Evolutionary conservation across 768 basidiomycete species (phyloP).

Genomic region (Mycena leptocephala): DNA sequence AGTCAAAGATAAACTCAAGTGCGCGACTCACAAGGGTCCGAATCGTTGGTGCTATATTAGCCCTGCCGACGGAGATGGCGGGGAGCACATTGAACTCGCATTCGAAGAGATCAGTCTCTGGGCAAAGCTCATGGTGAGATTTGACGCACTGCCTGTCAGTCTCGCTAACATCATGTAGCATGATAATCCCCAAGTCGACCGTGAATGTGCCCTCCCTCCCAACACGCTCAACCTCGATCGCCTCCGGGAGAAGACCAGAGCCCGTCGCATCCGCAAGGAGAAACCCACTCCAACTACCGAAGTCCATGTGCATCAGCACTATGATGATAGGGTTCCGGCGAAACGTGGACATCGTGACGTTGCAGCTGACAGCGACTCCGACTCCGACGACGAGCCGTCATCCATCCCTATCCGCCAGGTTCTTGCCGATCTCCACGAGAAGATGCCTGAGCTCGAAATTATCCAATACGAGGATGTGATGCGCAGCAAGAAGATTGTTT

Average conservation of each 20-base stretch:
- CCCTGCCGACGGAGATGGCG: background rate
- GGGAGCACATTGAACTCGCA: background rate
- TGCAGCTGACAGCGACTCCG: background rate
- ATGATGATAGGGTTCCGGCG: background rate
- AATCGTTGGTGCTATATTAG: background rate
- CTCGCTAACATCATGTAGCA: background rate
- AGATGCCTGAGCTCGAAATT: constrained; percentile 12
- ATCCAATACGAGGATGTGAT: constrained; percentile 24
- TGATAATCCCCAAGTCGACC: background rate
- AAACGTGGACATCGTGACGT: background rate
- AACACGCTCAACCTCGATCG: background rate
- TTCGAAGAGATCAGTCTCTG: background rate
- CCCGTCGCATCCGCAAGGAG: background rate
- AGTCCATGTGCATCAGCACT: background rate
- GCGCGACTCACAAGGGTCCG: background rate
- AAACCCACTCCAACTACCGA: background rate
- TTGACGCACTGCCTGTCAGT: background rate
- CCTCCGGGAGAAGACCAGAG: background rate
- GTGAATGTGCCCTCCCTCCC: constrained; percentile 1
- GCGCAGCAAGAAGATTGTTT: constrained; percentile 21
- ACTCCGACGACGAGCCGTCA: background rate
- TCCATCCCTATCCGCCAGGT: background rate
- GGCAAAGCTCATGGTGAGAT: constrained; percentile 12
- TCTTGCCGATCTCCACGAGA: background rate
- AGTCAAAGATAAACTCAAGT: constrained; percentile 1